Base-by-base conservation (phyloP, 2,329 filamentous ascomycete species). In the Epichloe elymi region DNA sequence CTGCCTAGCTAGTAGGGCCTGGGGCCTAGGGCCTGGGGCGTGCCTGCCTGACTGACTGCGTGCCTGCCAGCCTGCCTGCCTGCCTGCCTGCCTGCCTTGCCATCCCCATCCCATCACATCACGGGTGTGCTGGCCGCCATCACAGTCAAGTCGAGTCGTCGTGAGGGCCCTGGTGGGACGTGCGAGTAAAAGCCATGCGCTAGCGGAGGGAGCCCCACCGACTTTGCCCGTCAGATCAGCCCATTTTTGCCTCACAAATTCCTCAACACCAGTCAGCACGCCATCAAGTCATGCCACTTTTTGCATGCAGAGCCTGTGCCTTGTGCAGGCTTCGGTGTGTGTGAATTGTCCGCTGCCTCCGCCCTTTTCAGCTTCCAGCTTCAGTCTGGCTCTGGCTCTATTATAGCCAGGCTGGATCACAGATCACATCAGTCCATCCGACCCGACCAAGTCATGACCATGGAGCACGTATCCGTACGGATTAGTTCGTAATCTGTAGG, bases 271-370 rank as follows among this genome's bases (percentile, higher is more conserved):
- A 54, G 52, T 56, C 59, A 61, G 50, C 56, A 55, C 53, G 53
- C 60, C 59, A 61, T 61, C 61, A 53, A 58, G 61, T 65, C 63
- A 65, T 65, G 63, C 63, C 63, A 65, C 64, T 65, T 65, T 63
- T 60, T 54, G 35, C 43, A n/a, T 54, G 46, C 46, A 42, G 44
- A 51, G 36, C 33, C 33, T 41, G 40, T 44, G 48, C 44, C 33
- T 38, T 38, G 48, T 50, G 51, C 44, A 40, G 43, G 10, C 37
- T 14, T 35, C 43, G 43, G 20, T 40, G 45, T 33, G 46, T 26
- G 7, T 26, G 23, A 26, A 36, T 41, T 47, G 52, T 36, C 41
- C 41, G 46, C 42, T 40, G 41, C 40, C 38, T 48, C 51, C 48
- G 51, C 48, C 45, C 20, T 43, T 36, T 11, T 33, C 44, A 48